Conservation (phyloP, 768 basidiomycete genomes). For the Lactarius hengduanensis region DNA sequence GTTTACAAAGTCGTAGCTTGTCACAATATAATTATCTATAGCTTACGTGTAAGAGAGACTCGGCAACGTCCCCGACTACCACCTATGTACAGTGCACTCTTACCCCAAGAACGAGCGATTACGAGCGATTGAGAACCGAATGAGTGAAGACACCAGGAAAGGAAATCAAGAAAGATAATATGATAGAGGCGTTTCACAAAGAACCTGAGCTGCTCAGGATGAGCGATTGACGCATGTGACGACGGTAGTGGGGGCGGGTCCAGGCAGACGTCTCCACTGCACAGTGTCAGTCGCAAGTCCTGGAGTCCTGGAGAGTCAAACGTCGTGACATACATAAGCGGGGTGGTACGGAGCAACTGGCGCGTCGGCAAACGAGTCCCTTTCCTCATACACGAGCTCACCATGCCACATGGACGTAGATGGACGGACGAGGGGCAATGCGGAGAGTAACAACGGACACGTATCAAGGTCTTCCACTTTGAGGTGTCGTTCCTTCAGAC, state of each 20-base stretch:
- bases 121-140: slow-evolving; percentile 12
- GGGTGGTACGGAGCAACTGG: slow-evolving; percentile 38
- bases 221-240: slow-evolving; percentile 20
- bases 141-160: not conserved
- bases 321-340: slow-evolving; percentile 33
- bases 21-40: slow-evolving; percentile 24
- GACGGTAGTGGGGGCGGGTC: slow-evolving; percentile 34
- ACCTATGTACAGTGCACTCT: slow-evolving; percentile 21
- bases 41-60: slow-evolving; percentile 22
- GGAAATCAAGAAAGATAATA: slow-evolving; percentile 25
- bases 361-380: slow-evolving; percentile 34
- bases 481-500: slow-evolving; percentile 33
- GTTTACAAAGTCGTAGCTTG: slow-evolving; percentile 16
- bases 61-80: slow-evolving; percentile 5
- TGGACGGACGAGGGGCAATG: slow-evolving; percentile 39
- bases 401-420: slow-evolving; percentile 34
- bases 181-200: slow-evolving; percentile 11
- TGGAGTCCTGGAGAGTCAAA: slow-evolving; percentile 3
- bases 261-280: slow-evolving; percentile 41
- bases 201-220: slow-evolving; percentile 3
- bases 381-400: slow-evolving; percentile 38
- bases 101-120: slow-evolving; percentile 13
- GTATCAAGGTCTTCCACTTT: slow-evolving; percentile 32
- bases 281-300: slow-evolving; percentile 6
- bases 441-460: slow-evolving; percentile 39